Conservation (phyloP, 257 asterid species). For the Solanum raphanifolium region DNA sequence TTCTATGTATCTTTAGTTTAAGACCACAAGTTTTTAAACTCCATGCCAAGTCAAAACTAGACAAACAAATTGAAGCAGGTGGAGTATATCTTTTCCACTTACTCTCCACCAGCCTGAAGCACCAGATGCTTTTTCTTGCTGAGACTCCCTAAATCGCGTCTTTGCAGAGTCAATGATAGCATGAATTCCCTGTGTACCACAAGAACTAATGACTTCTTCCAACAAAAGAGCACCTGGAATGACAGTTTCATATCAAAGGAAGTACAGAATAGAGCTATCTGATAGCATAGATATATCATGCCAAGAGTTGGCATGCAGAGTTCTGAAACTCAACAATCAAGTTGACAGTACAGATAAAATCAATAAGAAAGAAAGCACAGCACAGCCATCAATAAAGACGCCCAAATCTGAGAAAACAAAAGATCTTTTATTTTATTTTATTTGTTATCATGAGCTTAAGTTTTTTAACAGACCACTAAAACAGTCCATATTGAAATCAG, state of each 20-base stretch:
- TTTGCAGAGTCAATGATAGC: conserved; percentile 76
- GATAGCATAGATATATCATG: neutral
- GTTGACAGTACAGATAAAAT: neutral
- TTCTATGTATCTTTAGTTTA: neutral
- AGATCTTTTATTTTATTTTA: neutral
- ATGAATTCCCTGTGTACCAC: conserved; percentile 61
- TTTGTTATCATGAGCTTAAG: neutral
- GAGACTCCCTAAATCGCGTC: conserved; percentile 75
- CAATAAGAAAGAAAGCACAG: neutral
- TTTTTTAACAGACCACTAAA: neutral
- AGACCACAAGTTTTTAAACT: neutral
- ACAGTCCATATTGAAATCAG: neutral
- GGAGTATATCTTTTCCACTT: conserved; percentile 22
- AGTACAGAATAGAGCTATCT: neutral
- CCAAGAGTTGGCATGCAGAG: neutral
- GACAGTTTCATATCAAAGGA: neutral
- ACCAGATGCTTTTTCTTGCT: conserved; percentile 65
- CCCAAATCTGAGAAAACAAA: neutral
- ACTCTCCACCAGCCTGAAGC: conserved; percentile 90
- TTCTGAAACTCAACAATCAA: neutral
- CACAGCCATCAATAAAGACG: neutral
- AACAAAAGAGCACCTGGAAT: conserved; percentile 68
- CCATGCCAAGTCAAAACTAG: neutral
- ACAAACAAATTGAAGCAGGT: neutral
- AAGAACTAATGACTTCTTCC: conserved; percentile 65